Evolutionary conservation across 1,139 yeast species (phyloP).

Genomic region (Wickerhamiella pararugosa): DNA sequence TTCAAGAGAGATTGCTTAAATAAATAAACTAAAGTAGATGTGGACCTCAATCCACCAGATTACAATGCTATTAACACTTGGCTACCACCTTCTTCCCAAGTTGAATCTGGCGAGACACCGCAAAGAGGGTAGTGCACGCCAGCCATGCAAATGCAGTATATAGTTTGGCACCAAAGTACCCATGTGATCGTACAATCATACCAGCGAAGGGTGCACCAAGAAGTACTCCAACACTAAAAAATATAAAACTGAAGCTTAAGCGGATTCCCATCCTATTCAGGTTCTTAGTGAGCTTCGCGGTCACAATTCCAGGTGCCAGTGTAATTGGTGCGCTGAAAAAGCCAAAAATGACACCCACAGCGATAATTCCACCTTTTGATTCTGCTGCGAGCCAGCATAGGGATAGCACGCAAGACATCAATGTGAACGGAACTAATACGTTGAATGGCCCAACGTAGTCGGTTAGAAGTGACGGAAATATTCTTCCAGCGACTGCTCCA

Average conservation of each 20-base stretch:
- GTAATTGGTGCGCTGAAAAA: slow-evolving; percentile 33
- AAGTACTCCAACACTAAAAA: slow-evolving; percentile 39
- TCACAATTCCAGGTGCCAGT: slow-evolving; percentile 30
- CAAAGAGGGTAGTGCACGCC: slow-evolving; percentile 11
- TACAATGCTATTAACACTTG: no score
- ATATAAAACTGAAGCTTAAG: slow-evolving; percentile 45
- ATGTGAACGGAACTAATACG: slow-evolving; percentile 23
- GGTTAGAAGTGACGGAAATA: slow-evolving; percentile 33
- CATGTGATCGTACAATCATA: slow-evolving; percentile 14
- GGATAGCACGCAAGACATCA: slow-evolving; percentile 18
- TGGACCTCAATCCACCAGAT: no score
- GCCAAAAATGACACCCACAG: slow-evolving; percentile 33
- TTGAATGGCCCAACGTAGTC: slow-evolving; percentile 36
- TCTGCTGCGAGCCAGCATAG: slow-evolving; percentile 28
- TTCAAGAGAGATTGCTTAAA: no score
- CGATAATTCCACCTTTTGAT: slow-evolving; percentile 13
- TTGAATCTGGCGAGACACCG: slow-evolving; percentile 2
- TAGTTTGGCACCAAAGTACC: slow-evolving; percentile 15
- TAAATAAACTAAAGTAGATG: no score
- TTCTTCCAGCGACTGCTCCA: slow-evolving; percentile 35
- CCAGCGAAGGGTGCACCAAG: slow-evolving; percentile 42
- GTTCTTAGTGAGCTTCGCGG: slow-evolving; percentile 38
- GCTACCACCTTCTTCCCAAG: background rate
- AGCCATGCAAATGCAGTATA: slow-evolving; percentile 7
- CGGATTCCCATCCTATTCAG: slow-evolving; percentile 28